Base-by-base conservation (phyloP, 805 yeast genomes). In the Torulaspora indica region DNA sequence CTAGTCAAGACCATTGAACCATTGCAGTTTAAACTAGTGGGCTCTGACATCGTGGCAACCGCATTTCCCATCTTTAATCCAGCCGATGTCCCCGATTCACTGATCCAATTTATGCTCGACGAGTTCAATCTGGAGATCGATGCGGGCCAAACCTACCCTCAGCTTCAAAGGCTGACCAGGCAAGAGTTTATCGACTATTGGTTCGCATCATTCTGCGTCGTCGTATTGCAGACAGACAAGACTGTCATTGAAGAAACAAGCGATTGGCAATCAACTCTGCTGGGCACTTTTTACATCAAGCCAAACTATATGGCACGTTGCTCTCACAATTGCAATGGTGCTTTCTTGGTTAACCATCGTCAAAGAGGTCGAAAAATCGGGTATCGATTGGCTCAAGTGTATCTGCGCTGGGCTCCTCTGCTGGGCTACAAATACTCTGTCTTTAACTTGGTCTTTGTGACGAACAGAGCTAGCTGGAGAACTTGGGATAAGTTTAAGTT, bases 401-500 rank as follows among this genome's bases (percentile, higher is more conserved):
- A 85, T 59, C 59, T 88, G 35, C 60, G 66, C 40, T 79, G 82
- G 78, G 96, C 93, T 0, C 90, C 95, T 0, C 56, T 72, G 39
- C 66, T 90, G 25, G 96, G 96, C 0, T 90, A 82, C 64, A 77
- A 74, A 5, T 86, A 86, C 57, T 82, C 91, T 5, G 91, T 90
- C 10, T 90, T 85, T 72, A 90, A 90, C 63, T 71, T 90, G 39
- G 98, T 90, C 0, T 90, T 82, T 59, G 93, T 73, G 39, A 81
- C 89, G 2, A 90, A 90, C 59, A 68, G 67, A 3, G 96, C 89
- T 2, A 85, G 95, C 55, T 61, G 72, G 55, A 74, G 68, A 55
- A 82, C 85, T 42, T 90, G 98, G 97, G 96, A 89, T 40, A 54
- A 70, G 1, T 71, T 90, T 20, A 95, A 95, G 1, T 90, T 89